phyloP scores from a whole-genome alignment of 2,329 filamentous ascomycete species.

The Botrytis aclada region DNA sequence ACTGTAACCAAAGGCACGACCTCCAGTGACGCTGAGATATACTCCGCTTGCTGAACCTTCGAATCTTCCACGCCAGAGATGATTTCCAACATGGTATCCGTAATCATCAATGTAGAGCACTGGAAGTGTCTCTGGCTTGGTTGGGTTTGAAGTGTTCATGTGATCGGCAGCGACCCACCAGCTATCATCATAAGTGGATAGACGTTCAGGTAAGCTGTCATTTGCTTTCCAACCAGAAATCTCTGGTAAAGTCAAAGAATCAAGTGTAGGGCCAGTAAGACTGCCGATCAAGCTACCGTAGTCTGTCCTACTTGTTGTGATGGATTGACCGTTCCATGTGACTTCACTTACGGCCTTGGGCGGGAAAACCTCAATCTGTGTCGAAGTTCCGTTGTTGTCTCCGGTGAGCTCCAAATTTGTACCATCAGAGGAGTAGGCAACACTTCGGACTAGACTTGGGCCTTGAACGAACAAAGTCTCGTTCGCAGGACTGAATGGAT shows the following conservation, averaged over 20 bases:
- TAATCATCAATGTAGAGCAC: slow-evolving; percentile 48
- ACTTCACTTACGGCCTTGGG: slow-evolving; percentile 45
- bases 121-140: slow-evolving; percentile 42
- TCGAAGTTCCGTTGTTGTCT: slow-evolving; percentile 44
- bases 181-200: slow-evolving; percentile 42
- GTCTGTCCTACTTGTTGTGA: slow-evolving; percentile 38
- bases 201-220: slow-evolving; percentile 45
- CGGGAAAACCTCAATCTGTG: slow-evolving; percentile 46
- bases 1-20: slow-evolving; percentile 22
- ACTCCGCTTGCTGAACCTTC: slow-evolving; percentile 33
- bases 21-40: slow-evolving; percentile 23
- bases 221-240: slow-evolving; percentile 39
- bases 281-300: slow-evolving; percentile 42
- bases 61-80: slow-evolving; percentile 42
- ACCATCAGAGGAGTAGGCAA: slow-evolving; percentile 35
- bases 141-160: slow-evolving; percentile 33
- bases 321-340: slow-evolving; percentile 49
- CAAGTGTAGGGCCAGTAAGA: slow-evolving; percentile 17
- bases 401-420: slow-evolving; percentile 45
- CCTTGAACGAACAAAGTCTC: slow-evolving; percentile 49
- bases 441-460: slow-evolving; percentile 50
- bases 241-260: slow-evolving; percentile 24
- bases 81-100: slow-evolving; percentile 43
- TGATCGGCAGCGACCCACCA: slow-evolving; percentile 16
- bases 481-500: slow-evolving; percentile 37